Percentiles rank a stretch among this genome's conserved stretches.
phyloP scores from a whole-genome alignment of 306 rosid species.

The Cyclanthera cordifolia region DNA sequence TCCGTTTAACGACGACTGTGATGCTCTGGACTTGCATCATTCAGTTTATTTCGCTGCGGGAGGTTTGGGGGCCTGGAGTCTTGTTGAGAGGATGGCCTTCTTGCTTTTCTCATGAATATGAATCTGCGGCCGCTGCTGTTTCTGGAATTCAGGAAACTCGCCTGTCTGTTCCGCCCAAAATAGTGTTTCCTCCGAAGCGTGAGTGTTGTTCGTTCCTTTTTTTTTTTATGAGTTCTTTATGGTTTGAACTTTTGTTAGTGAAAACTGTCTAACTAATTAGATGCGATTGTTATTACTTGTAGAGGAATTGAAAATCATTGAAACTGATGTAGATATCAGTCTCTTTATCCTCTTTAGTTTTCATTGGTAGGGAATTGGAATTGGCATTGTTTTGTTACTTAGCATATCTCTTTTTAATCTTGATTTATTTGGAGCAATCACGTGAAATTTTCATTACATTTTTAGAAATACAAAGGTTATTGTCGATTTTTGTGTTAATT shows the following conservation, averaged over 20 bases:
- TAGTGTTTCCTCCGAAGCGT: slow-evolving; percentile 15
- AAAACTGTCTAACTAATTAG: background rate
- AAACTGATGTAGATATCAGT: background rate
- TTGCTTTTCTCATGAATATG: slow-evolving; percentile 16
- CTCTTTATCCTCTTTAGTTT: background rate
- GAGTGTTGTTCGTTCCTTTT: background rate
- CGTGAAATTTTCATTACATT: background rate
- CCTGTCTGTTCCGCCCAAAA: slow-evolving; percentile 2
- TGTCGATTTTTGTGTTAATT: background rate
- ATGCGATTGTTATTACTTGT: background rate
- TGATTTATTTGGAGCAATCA: background rate
- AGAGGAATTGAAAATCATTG: background rate
- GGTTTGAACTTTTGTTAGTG: background rate
- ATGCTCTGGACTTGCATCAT: slow-evolving; percentile 35
- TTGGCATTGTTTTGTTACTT: no score
- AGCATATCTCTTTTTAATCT: background rate
- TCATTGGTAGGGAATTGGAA: background rate
- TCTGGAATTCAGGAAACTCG: slow-evolving; percentile 26
- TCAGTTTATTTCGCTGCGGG: slow-evolving; percentile 28
- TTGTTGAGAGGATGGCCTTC: slow-evolving; percentile 19
- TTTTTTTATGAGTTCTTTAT: background rate
- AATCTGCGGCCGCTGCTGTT: slow-evolving; percentile 13
- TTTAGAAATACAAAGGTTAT: background rate
- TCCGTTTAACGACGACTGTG: slow-evolving; percentile 22
- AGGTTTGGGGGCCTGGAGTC: slow-evolving; percentile 18